A percentile compares a stretch with the other conserved stretches of the same genome.
phyloP scores from a whole-genome alignment of 2,329 filamentous ascomycete species.

The Monosporascus ibericus region DNA sequence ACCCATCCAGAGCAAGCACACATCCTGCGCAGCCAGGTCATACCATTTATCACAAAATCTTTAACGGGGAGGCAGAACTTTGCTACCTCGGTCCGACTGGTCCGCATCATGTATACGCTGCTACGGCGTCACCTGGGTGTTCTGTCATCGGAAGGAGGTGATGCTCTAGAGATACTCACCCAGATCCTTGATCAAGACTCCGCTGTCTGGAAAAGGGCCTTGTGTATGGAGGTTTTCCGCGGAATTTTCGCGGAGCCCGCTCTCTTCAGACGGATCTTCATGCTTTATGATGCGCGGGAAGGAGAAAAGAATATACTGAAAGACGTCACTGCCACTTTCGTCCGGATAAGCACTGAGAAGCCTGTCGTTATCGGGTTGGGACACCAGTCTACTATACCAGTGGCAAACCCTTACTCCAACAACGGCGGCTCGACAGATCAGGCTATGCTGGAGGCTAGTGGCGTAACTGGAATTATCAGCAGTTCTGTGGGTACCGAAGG shows the following conservation, averaged over 20 bases:
- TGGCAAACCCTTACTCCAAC: slow-evolving; percentile 48
- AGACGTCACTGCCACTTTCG: slow-evolving; percentile 79
- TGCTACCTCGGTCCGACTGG: slow-evolving; percentile 72
- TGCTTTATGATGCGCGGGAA: slow-evolving; percentile 68
- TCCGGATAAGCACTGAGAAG: slow-evolving; percentile 88
- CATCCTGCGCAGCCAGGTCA: slow-evolving; percentile 68
- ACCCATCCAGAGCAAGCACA: slow-evolving; percentile 75
- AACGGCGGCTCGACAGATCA: slow-evolving; percentile 64
- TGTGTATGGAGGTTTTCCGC: slow-evolving; percentile 88
- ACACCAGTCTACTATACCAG: slow-evolving; percentile 79
- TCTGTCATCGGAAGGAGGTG: slow-evolving; percentile 72
- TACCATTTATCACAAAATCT: slow-evolving; percentile 75
- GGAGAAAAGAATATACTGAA: slow-evolving; percentile 72
- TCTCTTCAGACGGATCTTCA: slow-evolving; percentile 73
- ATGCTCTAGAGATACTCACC: slow-evolving; percentile 73
- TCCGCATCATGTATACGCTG: slow-evolving; percentile 77
- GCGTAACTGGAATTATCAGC: slow-evolving; percentile 81
- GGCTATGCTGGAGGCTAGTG: slow-evolving; percentile 82
- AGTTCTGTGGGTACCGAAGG: slow-evolving; percentile 59
- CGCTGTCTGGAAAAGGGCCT: slow-evolving; percentile 74
- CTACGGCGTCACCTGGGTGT: slow-evolving; percentile 71
- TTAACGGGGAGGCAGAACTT: slow-evolving; percentile 76
- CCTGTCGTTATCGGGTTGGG: slow-evolving; percentile 83
- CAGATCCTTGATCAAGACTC: slow-evolving; percentile 85
- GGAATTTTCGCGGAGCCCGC: slow-evolving; percentile 77